Evolutionary conservation across 805 yeast genomes (phyloP).

Genomic region (Pichia ethanolica): DNA sequence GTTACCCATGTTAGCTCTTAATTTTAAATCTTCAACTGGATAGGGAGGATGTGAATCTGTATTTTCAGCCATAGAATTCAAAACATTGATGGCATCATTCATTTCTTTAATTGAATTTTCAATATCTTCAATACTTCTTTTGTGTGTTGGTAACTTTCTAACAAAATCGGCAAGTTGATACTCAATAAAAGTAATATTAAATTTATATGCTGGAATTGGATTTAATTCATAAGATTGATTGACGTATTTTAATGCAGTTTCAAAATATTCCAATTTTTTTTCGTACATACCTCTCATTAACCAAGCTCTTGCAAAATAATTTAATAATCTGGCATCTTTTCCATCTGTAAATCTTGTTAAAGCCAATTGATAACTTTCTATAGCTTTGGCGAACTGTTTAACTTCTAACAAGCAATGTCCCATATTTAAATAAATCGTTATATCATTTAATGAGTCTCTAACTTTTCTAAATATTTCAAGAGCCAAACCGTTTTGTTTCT

Average conservation of each 20-base stretch:
- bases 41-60: slow-evolving; percentile 58
- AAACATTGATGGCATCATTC: slow-evolving; percentile 49
- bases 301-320: slow-evolving; percentile 86
- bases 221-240: slow-evolving; percentile 43
- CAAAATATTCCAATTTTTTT: slow-evolving; percentile 51
- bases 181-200: slow-evolving; percentile 77
- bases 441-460: slow-evolving; percentile 82
- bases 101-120: slow-evolving; percentile 49
- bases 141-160: slow-evolving; percentile 49
- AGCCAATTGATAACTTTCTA: slow-evolving; percentile 83
- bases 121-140: slow-evolving; percentile 58
- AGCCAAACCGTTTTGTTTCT: slow-evolving; percentile 65
- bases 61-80: slow-evolving; percentile 51
- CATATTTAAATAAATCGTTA: slow-evolving; percentile 73
- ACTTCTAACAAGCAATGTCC: slow-evolving; percentile 84
- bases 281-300: slow-evolving; percentile 66
- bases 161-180: slow-evolving; percentile 83
- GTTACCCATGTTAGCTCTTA: slow-evolving; percentile 82
- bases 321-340: slow-evolving; percentile 57
- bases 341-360: slow-evolving; percentile 54
- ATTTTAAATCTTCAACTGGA: slow-evolving; percentile 69
- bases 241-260: slow-evolving; percentile 56
- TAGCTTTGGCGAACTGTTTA: slow-evolving; percentile 75
- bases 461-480: slow-evolving; percentile 81
- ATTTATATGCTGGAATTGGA: slow-evolving; percentile 44